These are phyloP conservation scores for Pestalotiopsis sp. DNA, from an alignment of 2,329 filamentous ascomycete species.

Conservation along the genomic window DNA sequence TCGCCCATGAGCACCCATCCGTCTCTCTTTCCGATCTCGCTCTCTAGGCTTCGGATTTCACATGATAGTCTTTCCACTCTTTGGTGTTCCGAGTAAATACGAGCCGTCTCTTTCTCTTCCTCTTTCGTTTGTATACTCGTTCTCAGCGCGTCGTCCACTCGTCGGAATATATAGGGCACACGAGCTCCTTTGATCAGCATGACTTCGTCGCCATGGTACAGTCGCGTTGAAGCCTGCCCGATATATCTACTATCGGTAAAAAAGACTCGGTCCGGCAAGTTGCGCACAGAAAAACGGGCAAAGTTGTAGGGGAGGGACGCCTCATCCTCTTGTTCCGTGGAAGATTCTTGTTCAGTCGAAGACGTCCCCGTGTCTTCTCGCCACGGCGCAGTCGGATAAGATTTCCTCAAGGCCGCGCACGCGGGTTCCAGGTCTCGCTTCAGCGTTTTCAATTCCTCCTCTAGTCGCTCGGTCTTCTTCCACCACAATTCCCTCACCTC, in stretches of 20 bases:
- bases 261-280: background rate
- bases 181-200: background rate
- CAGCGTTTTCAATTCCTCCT: background rate
- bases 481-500: too few relatives aligned
- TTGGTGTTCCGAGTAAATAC: too few relatives aligned
- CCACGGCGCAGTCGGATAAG: background rate
- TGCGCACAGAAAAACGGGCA: background rate
- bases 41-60: background rate
- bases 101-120: too few relatives aligned
- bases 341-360: background rate
- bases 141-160: background rate
- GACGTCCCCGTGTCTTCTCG: background rate
- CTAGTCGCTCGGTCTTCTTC: background rate
- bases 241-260: background rate
- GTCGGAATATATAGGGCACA: background rate
- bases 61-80: background rate
- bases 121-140: background rate
- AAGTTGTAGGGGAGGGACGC: too few relatives aligned
- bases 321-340: background rate
- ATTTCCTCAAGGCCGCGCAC: background rate
- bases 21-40: background rate
- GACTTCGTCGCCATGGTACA: background rate
- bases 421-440: background rate
- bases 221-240: background rate
- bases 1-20: background rate